Conservation (phyloP, 2,329 filamentous ascomycete genomes). For the Exophiala sideris region DNA sequence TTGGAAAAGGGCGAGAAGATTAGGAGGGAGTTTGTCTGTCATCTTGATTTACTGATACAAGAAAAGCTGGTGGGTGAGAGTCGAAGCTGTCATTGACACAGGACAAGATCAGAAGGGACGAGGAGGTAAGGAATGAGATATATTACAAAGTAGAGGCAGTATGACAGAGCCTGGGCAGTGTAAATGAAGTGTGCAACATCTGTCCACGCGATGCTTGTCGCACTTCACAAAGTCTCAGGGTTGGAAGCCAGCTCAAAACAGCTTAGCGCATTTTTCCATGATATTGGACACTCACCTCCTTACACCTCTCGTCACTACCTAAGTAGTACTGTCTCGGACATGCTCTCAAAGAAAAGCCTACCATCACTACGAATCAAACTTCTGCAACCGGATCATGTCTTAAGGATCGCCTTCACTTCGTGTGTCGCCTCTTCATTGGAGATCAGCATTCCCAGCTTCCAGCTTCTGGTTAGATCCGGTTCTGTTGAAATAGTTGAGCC, state of each 20-base stretch:
- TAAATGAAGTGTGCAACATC: not conserved
- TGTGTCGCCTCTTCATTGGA: too few relatives aligned
- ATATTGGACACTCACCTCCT: not conserved
- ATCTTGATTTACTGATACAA: slow-evolving; percentile 51
- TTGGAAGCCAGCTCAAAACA: slow-evolving; percentile 1
- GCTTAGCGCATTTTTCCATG: slow-evolving; percentile 4
- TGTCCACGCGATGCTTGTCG: not conserved
- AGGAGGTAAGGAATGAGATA: slow-evolving; percentile 1
- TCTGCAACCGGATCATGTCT: too few relatives aligned
- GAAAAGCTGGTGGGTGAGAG: slow-evolving; percentile 14
- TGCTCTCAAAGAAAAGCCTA: too few relatives aligned
- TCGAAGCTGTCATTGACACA: slow-evolving; percentile 2
- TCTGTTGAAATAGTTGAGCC: too few relatives aligned
- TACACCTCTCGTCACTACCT: not conserved
- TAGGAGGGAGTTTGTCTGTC: slow-evolving; percentile 94
- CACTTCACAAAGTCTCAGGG: not conserved
- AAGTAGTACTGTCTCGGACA: too few relatives aligned
- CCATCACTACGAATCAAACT: too few relatives aligned
- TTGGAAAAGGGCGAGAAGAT: slow-evolving; percentile 90
- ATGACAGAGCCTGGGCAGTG: slow-evolving; percentile 18
- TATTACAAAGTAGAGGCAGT: slow-evolving; percentile 7
- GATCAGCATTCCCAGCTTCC: too few relatives aligned
- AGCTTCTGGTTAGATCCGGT: too few relatives aligned
- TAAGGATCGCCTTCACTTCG: too few relatives aligned
- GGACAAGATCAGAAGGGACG: not conserved